A percentile compares a stretch with the other conserved stretches of the same genome.
phyloP scores from a whole-genome alignment of 257 asterid genomes.

The Nicotiana otophora region DNA sequence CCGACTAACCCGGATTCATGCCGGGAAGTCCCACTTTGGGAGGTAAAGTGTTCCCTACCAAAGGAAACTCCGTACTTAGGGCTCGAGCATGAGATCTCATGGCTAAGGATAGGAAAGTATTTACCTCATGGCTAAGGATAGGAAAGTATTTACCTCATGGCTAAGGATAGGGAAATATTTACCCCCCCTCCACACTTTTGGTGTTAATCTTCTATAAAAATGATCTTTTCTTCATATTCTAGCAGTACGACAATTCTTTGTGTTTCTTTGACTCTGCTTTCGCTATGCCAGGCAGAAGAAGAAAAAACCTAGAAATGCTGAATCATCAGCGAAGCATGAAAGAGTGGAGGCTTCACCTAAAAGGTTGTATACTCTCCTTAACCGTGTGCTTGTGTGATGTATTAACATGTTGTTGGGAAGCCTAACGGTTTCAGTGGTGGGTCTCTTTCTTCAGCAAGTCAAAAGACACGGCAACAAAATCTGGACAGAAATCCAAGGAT shows the following conservation, averaged over 20 bases:
- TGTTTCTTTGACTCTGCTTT: background rate
- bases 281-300: constrained; percentile 47
- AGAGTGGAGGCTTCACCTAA: constrained; percentile 45
- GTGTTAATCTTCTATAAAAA: too few relatives aligned
- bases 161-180: too few relatives aligned
- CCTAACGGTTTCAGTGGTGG: constrained; percentile 21
- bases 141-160: too few relatives aligned
- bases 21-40: too few relatives aligned
- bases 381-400: background rate
- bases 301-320: constrained; percentile 48
- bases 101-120: too few relatives aligned
- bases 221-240: background rate
- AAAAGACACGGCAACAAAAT: constrained; percentile 40
- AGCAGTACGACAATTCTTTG: background rate
- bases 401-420: background rate
- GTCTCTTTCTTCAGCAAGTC: constrained; percentile 38
- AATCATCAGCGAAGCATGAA: constrained; percentile 43
- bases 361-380: constrained; percentile 37
- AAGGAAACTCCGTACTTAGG: too few relatives aligned
- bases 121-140: too few relatives aligned
- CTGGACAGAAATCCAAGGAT: constrained; percentile 44
- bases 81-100: too few relatives aligned
- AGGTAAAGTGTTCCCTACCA: too few relatives aligned
- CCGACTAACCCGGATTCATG: too few relatives aligned
- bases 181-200: too few relatives aligned